A percentile compares a stretch with the other conserved stretches of the same genome.
Conservation (phyloP, 345 rosid genomes). For the Heritiera fomes region DNA sequence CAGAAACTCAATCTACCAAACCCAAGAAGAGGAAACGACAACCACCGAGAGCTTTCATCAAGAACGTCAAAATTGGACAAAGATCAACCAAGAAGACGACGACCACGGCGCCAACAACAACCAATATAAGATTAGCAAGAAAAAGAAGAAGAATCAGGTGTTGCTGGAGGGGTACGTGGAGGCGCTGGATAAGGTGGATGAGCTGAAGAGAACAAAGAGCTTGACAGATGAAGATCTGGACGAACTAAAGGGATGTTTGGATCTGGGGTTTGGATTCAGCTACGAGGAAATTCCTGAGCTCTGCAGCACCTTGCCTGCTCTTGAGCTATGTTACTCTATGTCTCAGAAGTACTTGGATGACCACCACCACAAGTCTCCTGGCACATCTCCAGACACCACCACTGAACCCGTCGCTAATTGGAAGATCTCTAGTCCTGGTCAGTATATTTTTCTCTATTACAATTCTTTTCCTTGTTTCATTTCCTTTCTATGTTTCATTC, state of each 20-base stretch:
- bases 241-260: conserved; percentile 91
- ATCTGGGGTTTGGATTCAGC: conserved; percentile 91
- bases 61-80: conserved; percentile 25
- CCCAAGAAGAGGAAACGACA: neutral
- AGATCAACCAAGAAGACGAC: conserved; percentile 16
- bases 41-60: neutral
- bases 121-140: conserved; percentile 24
- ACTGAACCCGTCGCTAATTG: conserved; percentile 68
- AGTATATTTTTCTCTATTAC: conserved; percentile 1
- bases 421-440: conserved; percentile 98
- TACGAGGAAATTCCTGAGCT: conserved; percentile 98
- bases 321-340: conserved; percentile 95
- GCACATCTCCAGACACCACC: conserved; percentile 30
- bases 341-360: conserved; percentile 83
- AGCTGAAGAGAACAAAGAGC: conserved; percentile 79
- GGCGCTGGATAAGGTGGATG: conserved; percentile 47
- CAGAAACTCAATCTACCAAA: neutral
- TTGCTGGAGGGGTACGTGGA: conserved; percentile 83
- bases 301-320: conserved; percentile 94
- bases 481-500: neutral
- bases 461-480: neutral
- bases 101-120: conserved; percentile 7
- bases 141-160: conserved; percentile 80
- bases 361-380: conserved; percentile 52
- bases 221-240: conserved; percentile 92